phyloP scores from a whole-genome alignment of 2,329 filamentous ascomycete genomes.

The Aureobasidium sp. region DNA sequence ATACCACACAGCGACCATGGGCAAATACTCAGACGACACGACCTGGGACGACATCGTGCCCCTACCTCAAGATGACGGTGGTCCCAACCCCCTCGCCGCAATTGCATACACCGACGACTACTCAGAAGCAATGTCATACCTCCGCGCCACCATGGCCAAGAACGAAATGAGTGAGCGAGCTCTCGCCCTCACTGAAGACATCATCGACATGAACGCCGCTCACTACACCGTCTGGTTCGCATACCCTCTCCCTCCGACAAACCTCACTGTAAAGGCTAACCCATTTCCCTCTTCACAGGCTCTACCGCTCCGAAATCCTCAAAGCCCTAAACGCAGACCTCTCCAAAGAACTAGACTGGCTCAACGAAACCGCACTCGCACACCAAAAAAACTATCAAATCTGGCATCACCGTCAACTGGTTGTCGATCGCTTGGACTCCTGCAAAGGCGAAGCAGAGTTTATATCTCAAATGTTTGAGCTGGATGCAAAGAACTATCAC shows the following conservation, averaged over 20 bases:
- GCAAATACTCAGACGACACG: conserved; percentile 55
- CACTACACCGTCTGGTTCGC: conserved; percentile 90
- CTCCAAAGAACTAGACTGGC: conserved; percentile 68
- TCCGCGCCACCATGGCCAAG: conserved; percentile 83
- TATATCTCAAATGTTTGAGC: conserved; percentile 67
- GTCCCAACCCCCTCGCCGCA: conserved; percentile 65
- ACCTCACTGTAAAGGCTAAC: not conserved
- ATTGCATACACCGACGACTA: conserved; percentile 91
- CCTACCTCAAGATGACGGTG: conserved; percentile 75
- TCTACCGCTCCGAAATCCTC: conserved; percentile 79
- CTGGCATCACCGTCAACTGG: conserved; percentile 60
- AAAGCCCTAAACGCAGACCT: conserved; percentile 57
- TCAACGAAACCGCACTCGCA: conserved; percentile 71
- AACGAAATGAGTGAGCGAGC: conserved; percentile 76
- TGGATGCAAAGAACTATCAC: conserved; percentile 96
- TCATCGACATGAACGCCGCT: conserved; percentile 88
- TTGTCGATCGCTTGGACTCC: conserved; percentile 48
- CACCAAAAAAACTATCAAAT: conserved; percentile 99
- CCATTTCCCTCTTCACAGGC: conserved; percentile 32
- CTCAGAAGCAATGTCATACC: conserved; percentile 83
- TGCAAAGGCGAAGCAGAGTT: conserved; percentile 64
- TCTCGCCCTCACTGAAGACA: conserved; percentile 73
- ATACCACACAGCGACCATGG: conserved; percentile 20
- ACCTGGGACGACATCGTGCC: conserved; percentile 78
- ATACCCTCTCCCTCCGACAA: conserved; percentile 16